Conservation (phyloP, 331 rosid species). For the Stylosanthes scabra region DNA sequence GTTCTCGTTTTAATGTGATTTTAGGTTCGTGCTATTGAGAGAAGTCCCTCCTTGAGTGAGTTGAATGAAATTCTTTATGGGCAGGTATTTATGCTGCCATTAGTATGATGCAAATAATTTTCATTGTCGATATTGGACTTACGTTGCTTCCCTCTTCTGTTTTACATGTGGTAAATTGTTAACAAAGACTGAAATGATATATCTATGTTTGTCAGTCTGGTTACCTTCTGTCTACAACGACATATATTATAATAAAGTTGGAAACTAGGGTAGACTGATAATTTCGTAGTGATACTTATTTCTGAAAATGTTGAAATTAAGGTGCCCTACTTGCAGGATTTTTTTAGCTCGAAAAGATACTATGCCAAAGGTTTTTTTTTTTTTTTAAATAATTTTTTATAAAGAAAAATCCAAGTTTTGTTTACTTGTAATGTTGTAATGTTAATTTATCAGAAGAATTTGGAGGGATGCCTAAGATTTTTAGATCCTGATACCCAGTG, state of each 20-base stretch:
- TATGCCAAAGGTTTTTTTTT: not conserved
- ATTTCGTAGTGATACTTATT: slow-evolving; percentile 25
- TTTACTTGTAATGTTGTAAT: slow-evolving; percentile 16
- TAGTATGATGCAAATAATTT: slow-evolving; percentile 5
- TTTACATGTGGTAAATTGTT: slow-evolving; percentile 19
- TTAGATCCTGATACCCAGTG: slow-evolving; percentile 29
- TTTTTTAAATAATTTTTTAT: too few species aligned
- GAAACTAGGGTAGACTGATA: slow-evolving; percentile 8
- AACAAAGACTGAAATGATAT: slow-evolving; percentile 24
- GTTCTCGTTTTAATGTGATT: slow-evolving; percentile 43
- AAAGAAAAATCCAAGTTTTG: not conserved
- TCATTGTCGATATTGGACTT: slow-evolving; percentile 14
- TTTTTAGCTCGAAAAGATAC: slow-evolving; percentile 10
- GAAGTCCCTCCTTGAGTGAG: slow-evolving; percentile 98
- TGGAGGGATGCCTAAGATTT: slow-evolving; percentile 32
- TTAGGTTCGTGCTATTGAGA: slow-evolving; percentile 95
- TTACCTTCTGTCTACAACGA: slow-evolving; percentile 19
- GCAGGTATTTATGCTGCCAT: slow-evolving; percentile 65
- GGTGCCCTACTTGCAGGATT: slow-evolving; percentile 1
- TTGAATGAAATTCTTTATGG: slow-evolving; percentile 93
- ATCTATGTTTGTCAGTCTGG: slow-evolving; percentile 16
- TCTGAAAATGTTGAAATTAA: slow-evolving; percentile 27
- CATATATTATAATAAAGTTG: slow-evolving; percentile 13
- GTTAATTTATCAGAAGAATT: slow-evolving; percentile 25
- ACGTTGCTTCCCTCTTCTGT: slow-evolving; percentile 9